Conservation (phyloP, 306 rosid genomes). For the Casuarina cunninghamiana region DNA sequence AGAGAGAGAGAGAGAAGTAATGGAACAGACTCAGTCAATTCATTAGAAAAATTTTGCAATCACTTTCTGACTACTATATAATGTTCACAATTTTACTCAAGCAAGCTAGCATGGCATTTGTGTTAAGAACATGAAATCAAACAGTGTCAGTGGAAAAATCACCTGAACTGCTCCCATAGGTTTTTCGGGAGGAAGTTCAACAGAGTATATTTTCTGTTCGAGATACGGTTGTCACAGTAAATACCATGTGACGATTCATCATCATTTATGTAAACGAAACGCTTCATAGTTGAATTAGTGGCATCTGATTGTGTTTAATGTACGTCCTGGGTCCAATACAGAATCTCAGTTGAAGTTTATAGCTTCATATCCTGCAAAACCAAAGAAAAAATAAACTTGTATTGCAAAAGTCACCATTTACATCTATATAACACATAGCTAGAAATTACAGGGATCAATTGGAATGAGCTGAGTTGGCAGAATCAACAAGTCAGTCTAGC, state of each 20-base stretch:
- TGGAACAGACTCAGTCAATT: too few species aligned
- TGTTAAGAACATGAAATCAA: slow-evolving; percentile 20
- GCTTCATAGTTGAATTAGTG: slow-evolving; percentile 69
- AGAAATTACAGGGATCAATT: neutral
- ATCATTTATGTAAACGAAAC: slow-evolving; percentile 77
- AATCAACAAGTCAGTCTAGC: neutral
- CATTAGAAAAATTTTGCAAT: neutral
- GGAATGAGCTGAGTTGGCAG: neutral
- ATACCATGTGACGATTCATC: slow-evolving; percentile 55
- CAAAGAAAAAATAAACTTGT: neutral
- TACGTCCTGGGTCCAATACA: slow-evolving; percentile 13
- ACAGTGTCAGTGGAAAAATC: slow-evolving; percentile 28
- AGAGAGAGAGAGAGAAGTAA: neutral
- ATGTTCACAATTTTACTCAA: neutral
- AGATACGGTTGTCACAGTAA: slow-evolving; percentile 81
- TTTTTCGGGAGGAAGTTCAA: slow-evolving; percentile 93
- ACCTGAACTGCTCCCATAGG: slow-evolving; percentile 99
- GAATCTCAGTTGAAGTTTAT: slow-evolving; percentile 7
- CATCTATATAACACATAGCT: neutral
- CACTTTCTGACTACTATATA: neutral
- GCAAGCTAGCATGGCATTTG: slow-evolving; percentile 1
- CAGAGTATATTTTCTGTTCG: slow-evolving; percentile 83
- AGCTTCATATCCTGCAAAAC: slow-evolving; percentile 17
- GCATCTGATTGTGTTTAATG: slow-evolving; percentile 28
- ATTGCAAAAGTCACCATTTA: neutral